Base-by-base conservation (phyloP, 371 early-diverging fungal species). In the Rhizomucor miehei region DNA sequence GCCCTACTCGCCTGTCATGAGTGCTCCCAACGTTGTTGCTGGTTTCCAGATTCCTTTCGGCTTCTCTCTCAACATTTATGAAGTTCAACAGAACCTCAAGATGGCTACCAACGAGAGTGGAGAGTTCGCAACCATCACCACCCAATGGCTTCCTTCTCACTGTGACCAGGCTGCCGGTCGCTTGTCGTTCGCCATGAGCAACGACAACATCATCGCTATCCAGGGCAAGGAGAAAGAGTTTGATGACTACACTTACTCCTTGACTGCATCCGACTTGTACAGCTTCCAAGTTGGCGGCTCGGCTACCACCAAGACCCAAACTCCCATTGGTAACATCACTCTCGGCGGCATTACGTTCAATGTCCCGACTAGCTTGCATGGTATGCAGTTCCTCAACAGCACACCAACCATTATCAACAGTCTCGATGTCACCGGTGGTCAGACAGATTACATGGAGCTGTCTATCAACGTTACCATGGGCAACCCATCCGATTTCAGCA, bases 311-410 rank as follows among this genome's bases (percentile, higher is more conserved):
- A 73, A 77, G 55, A 78, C 80, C 21, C 48, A 51, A 21, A 87
- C 86, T 13, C 73, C 87, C 8, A 75, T 84, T 47, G 87, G 87
- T 58, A 63, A 73, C 53, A 73, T 87, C 41, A 60, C 60, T 2
- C 73, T 85, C 39, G 52, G 72, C 20, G 82, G 82, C 20, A 77
- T 87, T 37, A 70, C 81, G 25, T 82, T 87, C 67, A 68, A 67
- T 44, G 77, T 81, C 6, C 69, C 71, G 29, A 77, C 82, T 16
- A 37, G 63, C 43, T 67, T 87, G 37, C 57, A 67, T 5, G 87
- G 87, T 51, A 67, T 87, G 44, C 80, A 82, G 54, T 82, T 82
- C 53, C 66, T 87, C 55, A 78, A 79, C 62, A 73, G 79, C 44
- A 59, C 80, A 20, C 81, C 82, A 40, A 73, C 82, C 14, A 63